Evolutionary conservation across 164 flowering plant species (phyloP).

Genomic region (Annona cherimola): DNA sequence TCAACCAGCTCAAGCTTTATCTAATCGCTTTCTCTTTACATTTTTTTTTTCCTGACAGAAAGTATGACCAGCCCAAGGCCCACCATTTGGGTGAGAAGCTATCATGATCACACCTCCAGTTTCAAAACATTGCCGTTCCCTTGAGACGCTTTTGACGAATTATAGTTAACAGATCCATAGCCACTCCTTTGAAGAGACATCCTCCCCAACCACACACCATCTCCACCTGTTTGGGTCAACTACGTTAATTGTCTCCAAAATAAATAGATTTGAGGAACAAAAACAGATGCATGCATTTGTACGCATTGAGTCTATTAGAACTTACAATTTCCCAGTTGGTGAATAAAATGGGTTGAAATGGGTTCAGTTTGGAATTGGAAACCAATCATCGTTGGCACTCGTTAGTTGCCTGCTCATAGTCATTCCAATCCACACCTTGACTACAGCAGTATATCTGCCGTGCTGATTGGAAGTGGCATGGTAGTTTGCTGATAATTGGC

Average conservation of each 20-base stretch:
- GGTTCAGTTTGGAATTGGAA: constrained; percentile 6
- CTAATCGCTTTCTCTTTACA: neutral
- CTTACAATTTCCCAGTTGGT: constrained; percentile 1
- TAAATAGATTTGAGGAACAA: neutral
- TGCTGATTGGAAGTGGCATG: constrained; percentile 7
- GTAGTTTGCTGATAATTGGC: constrained; percentile 5
- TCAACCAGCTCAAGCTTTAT: neutral
- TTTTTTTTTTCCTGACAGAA: neutral
- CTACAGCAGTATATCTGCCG: neutral
- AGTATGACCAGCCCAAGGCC: neutral
- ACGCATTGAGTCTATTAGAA: neutral
- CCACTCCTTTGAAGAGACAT: neutral
- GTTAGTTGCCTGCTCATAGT: constrained; percentile 6
- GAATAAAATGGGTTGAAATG: too few species aligned
- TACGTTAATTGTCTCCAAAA: neutral
- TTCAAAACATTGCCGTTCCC: neutral
- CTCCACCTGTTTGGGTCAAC: constrained; percentile 2
- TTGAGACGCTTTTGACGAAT: neutral
- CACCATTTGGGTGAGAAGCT: neutral
- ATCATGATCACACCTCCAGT: neutral
- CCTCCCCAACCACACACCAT: neutral
- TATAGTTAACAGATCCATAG: neutral
- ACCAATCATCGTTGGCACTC: constrained; percentile 12
- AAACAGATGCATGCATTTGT: neutral
- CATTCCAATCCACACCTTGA: constrained; percentile 2